Conservation (phyloP, 1,284 basidiomycete species). For the Moesziomyces parantarcticus region DNA sequence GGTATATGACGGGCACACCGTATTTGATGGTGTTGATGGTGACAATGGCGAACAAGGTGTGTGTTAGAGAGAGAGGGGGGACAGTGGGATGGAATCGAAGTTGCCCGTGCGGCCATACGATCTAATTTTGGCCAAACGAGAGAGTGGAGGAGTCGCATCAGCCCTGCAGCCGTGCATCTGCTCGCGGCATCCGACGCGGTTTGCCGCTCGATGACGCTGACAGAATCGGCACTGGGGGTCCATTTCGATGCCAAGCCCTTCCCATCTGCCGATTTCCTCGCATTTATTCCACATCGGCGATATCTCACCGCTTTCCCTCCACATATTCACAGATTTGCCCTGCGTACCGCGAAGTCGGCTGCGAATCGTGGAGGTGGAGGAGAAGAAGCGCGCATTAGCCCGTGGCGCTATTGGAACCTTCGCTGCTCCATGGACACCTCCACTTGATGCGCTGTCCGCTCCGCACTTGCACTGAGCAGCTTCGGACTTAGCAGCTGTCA, state of each 20-base stretch:
- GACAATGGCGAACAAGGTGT: no score
- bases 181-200: not conserved
- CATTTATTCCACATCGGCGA: slow-evolving; percentile 5
- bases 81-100: no score
- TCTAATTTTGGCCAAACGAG: slow-evolving; percentile 15
- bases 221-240: slow-evolving; percentile 5
- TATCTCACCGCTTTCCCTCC: not conserved
- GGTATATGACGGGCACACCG: no score
- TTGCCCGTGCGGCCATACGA: not conserved
- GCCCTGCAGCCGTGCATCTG: slow-evolving; percentile 1
- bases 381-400: not conserved
- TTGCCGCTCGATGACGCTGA: slow-evolving; percentile 28
- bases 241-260: not conserved
- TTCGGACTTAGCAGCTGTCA: no score
- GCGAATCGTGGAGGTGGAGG: slow-evolving; percentile 20
- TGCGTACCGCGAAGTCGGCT: no score
- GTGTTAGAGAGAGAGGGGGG: not conserved
- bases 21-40: no score
- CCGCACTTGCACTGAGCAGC: no score
- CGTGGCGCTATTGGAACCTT: no score
- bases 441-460: no score
- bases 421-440: no score
- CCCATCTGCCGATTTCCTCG: slow-evolving; percentile 3
- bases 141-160: slow-evolving; percentile 4
- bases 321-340: no score